Base-by-base conservation (phyloP, 345 rosid genomes). In the Dipteronia dyeriana region DNA sequence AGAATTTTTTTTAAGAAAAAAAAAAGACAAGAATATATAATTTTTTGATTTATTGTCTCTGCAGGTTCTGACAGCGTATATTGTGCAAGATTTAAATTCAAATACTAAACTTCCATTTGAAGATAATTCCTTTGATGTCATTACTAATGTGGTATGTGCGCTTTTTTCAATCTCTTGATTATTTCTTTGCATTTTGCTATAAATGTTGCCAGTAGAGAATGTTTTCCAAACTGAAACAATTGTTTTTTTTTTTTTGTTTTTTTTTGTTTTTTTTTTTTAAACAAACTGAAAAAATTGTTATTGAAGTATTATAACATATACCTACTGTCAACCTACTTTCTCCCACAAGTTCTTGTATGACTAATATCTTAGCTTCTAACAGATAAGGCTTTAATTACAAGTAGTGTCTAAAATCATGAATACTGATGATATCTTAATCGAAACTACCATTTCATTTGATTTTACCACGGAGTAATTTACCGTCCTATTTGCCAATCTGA, bases 61-160 rank as follows among this genome's bases (percentile, higher is more conserved):
- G 75, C 87, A 90, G 97, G 90, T 91, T 74, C 84, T 95, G 70
- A 91, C 94, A 0, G 92, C 88, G 81, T 90, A 91, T 75, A 70
- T 85, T 57, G 91, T 93, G 75, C 97, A 95, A 91, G 99, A 95
- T 85, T 75, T 93, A 76, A 95, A 95, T 71, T 22, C 84, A 75
- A 85, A 91, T 68, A 90, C 98, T 8, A 90, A 86, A 73, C 91
- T 95, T 73, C 96, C 94, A 71, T 93, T 95, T 77, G 98, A 88
- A 60, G 96, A 93, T 70, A 87, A 89, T 77, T 91, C 94, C 22
- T 92, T 95, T 25, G 94, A 95, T 71, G 86, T 91, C 72, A 92
- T 91, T 75, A 95, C 97, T 65, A 93, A 92, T 79, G 97, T 86
- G 91, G 97, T 95, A 85, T 20, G 88, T 79, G 47, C 73, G 5